phyloP scores from a whole-genome alignment of 176 grass and related monocot species.

The Eremochloa ophiuroides region DNA sequence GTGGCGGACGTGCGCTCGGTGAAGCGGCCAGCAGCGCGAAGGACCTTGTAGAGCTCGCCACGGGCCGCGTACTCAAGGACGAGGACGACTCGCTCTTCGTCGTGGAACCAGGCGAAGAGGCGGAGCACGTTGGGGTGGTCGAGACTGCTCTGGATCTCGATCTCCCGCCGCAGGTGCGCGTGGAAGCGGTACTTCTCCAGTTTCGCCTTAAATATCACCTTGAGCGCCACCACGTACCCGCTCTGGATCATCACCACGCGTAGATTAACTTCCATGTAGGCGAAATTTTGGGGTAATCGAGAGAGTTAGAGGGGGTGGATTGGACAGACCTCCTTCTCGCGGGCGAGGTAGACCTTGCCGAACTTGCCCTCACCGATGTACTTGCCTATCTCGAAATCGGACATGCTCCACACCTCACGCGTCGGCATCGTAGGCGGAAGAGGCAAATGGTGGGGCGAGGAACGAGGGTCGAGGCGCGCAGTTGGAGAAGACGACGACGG shows the following conservation, averaged over 20 bases:
- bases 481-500: neutral
- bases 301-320: neutral
- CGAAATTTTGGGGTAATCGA: neutral
- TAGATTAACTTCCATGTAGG: neutral
- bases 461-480: neutral
- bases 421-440: constrained; percentile 16
- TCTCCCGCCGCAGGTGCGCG: constrained; percentile 72
- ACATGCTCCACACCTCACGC: constrained; percentile 52
- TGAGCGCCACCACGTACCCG: constrained; percentile 85
- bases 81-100: constrained; percentile 69
- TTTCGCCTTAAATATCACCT: constrained; percentile 83
- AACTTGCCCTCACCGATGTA: constrained; percentile 88
- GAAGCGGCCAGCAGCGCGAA: constrained; percentile 59
- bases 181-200: constrained; percentile 82
- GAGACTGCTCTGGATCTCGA: constrained; percentile 79
- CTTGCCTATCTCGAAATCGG: constrained; percentile 77
- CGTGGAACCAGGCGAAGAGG: constrained; percentile 94
- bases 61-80: constrained; percentile 77
- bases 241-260: constrained; percentile 40
- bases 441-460: neutral
- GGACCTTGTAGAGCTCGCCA: constrained; percentile 78
- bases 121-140: constrained; percentile 92
- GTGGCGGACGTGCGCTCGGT: constrained; percentile 64
- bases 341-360: constrained; percentile 85
- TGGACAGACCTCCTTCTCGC: constrained; percentile 66